These are phyloP conservation scores for Byssoonygena ceratinophila DNA, from an alignment of 2,329 filamentous ascomycete genomes.

Conservation along the genomic window DNA sequence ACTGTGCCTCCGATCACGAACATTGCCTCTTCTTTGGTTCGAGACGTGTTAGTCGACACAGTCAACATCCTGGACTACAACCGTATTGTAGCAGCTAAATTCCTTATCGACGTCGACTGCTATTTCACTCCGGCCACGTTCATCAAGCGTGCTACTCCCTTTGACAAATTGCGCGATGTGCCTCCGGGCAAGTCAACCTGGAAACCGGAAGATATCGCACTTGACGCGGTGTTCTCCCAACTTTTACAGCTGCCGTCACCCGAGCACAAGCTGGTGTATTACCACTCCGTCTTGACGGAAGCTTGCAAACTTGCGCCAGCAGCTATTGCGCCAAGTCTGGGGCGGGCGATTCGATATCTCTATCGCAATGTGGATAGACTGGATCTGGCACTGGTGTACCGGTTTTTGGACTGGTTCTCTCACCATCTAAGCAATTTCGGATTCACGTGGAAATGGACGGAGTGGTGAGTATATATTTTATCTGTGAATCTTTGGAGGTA, in stretches of 20 bases:
- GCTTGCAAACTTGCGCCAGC: slow-evolving; percentile 91
- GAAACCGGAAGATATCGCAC: slow-evolving; percentile 94
- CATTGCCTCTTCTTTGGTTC: slow-evolving; percentile 70
- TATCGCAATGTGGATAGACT: slow-evolving; percentile 73
- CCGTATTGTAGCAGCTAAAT: slow-evolving; percentile 72
- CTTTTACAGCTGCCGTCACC: slow-evolving; percentile 76
- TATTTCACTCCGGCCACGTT: slow-evolving; percentile 88
- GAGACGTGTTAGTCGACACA: slow-evolving; percentile 79
- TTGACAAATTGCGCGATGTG: slow-evolving; percentile 68
- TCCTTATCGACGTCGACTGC: slow-evolving; percentile 85
- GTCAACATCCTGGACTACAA: slow-evolving; percentile 94
- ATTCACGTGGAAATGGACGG: slow-evolving; percentile 98
- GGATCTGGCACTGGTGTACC: slow-evolving; percentile 74
- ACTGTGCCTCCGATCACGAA: slow-evolving; percentile 70
- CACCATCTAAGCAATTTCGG: slow-evolving; percentile 98
- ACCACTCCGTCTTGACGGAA: slow-evolving; percentile 88
- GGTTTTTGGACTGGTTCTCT: slow-evolving; percentile 95
- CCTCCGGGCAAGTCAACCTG: slow-evolving; percentile 63
- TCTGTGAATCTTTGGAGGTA: not conserved
- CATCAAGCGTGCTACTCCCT: slow-evolving; percentile 82
- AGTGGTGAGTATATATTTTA: slow-evolving; percentile 53
- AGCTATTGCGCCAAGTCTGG: slow-evolving; percentile 89
- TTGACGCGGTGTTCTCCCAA: slow-evolving; percentile 97
- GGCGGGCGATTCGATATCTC: slow-evolving; percentile 81
- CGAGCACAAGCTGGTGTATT: slow-evolving; percentile 92